Percentiles rank a stretch among this genome's conserved stretches.
phyloP scores from a whole-genome alignment of 1,284 basidiomycete species.

The Melampsora americana region DNA sequence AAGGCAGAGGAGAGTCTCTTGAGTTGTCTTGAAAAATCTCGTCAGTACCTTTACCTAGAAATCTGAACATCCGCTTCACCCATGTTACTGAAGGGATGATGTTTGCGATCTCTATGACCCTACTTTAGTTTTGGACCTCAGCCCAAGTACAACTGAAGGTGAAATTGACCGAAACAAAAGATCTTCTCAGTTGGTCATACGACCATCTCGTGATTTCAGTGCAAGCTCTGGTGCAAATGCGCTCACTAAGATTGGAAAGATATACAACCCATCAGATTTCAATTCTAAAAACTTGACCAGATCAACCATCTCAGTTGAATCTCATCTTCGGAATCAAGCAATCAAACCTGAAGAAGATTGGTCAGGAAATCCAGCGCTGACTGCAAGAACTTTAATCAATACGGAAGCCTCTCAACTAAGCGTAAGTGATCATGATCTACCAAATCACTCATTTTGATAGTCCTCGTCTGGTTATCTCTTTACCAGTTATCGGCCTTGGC shows the following conservation, averaged over 20 bases:
- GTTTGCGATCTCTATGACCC: not conserved
- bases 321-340: not conserved
- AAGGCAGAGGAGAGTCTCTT: constrained; percentile 30
- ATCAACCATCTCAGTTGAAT: not conserved
- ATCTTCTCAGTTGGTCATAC: not conserved
- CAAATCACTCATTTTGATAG: not conserved
- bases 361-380: constrained; percentile 23
- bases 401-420: constrained; percentile 20
- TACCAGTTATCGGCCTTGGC: constrained; percentile 18
- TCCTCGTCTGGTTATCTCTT: not conserved
- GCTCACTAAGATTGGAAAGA: constrained; percentile 10
- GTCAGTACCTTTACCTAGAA: not conserved
- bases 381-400: constrained; percentile 29
- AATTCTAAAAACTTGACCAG: no score
- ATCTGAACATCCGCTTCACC: not conserved
- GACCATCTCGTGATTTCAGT: constrained; percentile 35
- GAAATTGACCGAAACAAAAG: no score
- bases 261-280: no score
- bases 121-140: not conserved
- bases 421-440: not conserved
- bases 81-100: no score
- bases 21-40: constrained; percentile 12
- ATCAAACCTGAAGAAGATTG: not conserved
- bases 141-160: not conserved
- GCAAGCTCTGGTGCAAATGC: constrained; percentile 14